A percentile compares a stretch with the other conserved stretches of the same genome.
Conservation (phyloP, 2,329 filamentous ascomycete genomes). For the Xylariaceae sp. region DNA sequence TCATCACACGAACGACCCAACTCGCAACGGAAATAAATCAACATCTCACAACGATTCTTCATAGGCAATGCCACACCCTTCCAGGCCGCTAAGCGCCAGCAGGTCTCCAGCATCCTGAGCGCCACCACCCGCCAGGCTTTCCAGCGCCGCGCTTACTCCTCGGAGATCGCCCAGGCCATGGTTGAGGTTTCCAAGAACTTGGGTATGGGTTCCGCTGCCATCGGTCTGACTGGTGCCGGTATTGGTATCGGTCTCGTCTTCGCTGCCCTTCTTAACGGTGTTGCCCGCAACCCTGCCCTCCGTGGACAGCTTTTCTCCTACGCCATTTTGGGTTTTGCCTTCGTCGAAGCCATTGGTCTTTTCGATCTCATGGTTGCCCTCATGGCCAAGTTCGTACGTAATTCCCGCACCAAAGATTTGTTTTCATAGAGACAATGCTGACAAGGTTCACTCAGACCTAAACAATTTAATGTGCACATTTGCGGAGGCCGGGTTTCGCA, state of each 20-base stretch:
- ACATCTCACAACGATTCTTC: conserved; percentile 12
- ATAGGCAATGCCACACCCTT: conserved; percentile 53
- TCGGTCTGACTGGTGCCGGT: conserved; percentile 88
- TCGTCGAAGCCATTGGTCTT: conserved; percentile 87
- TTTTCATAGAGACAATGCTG: conserved; percentile 6
- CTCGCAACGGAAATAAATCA: conserved; percentile 7
- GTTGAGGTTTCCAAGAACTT: conserved; percentile 88
- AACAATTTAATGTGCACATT: conserved; percentile 28
- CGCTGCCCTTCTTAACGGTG: conserved; percentile 80
- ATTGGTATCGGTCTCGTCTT: conserved; percentile 95
- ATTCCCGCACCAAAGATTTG: conserved; percentile 5
- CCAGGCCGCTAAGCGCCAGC: conserved; percentile 71
- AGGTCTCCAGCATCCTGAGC: conserved; percentile 60
- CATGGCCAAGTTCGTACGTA: conserved; percentile 82
- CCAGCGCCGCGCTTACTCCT: conserved; percentile 73
- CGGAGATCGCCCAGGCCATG: conserved; percentile 82
- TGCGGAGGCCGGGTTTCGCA: conserved; percentile 30
- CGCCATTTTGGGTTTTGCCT: conserved; percentile 92
- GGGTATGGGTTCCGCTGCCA: conserved; percentile 83
- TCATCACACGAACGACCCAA: not conserved
- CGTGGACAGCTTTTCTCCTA: conserved; percentile 94
- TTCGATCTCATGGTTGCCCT: conserved; percentile 90
- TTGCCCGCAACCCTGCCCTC: conserved; percentile 91
- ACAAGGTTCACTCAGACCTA: conserved; percentile 28
- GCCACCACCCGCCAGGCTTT: conserved; percentile 60